A percentile compares a stretch with the other conserved stretches of the same genome.
These are phyloP conservation scores for Pleurotus platypus DNA, from an alignment of 768 basidiomycete genomes.

Conservation along the genomic window DNA sequence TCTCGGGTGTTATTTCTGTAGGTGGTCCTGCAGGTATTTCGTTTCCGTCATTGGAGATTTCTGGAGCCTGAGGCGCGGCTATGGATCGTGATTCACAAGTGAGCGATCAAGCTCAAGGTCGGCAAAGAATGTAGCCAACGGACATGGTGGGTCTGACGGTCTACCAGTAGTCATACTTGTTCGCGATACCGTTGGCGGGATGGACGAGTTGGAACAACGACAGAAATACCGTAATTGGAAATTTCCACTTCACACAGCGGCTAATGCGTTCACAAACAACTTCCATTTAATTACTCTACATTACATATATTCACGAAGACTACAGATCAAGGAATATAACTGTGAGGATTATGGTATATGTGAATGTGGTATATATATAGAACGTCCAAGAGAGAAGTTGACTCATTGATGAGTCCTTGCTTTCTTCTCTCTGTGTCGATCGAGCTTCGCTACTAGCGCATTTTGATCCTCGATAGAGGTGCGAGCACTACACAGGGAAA, in stretches of 20 bases:
- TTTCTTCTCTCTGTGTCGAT: slow-evolving; percentile 23
- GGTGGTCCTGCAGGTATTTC: not conserved
- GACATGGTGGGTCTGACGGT: slow-evolving; percentile 1
- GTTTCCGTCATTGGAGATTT: not conserved
- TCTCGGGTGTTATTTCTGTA: slow-evolving; percentile 2
- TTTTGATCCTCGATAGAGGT: slow-evolving; percentile 39
- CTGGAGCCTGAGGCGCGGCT: not conserved
- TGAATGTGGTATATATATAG: not conserved
- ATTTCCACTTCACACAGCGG: not conserved
- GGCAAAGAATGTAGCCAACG: not conserved
- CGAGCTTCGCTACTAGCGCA: slow-evolving; percentile 38
- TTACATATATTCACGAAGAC: not conserved
- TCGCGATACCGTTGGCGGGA: too few species aligned
- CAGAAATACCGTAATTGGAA: not conserved
- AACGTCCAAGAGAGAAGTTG: not conserved
- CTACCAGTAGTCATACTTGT: not conserved
- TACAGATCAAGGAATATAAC: not conserved
- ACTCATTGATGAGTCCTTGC: not conserved
- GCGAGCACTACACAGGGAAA: slow-evolving; percentile 25
- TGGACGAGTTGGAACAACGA: too few species aligned
- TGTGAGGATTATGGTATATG: not conserved
- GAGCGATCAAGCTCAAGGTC: not conserved
- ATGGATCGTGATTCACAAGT: not conserved
- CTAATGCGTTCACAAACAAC: too few species aligned
- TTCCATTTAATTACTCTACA: too few species aligned